Base-by-base conservation (phyloP, 2,329 filamentous ascomycete genomes). In the Trematosphaeria pertusa region DNA sequence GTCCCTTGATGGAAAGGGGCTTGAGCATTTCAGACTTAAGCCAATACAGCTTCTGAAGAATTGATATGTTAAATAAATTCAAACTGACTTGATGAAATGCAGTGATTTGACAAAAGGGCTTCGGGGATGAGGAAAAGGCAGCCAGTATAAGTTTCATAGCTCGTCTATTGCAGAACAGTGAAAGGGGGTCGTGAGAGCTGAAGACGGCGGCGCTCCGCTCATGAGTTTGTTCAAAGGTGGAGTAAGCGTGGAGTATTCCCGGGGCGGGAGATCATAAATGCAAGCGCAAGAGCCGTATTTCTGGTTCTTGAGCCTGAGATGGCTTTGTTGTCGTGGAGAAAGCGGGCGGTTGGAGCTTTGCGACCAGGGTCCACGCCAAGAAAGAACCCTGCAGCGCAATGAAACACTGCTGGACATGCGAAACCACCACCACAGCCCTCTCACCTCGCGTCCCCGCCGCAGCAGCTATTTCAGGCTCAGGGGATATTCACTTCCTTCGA, bases 341-440 rank as follows among this genome's bases (percentile, higher is more conserved):
- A 26, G 12, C 10, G 37, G 12, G 31, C 32, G 32, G 34, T 40
- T 40, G 18, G 19, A n/a, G n/a, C n/a, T n/a, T 32, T 12, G 34
- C 39, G 38, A 48, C 41, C 32, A 36, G 43, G 47, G 38, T 46
- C 34, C 47, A 31, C 35, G 48, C 48, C 48, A 50, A 46, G 45
- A 32, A 19, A 9, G 22, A 33, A 18, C 22, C 36, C 32, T 41
- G 39, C 39, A 36, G 32, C 19, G 20, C 32, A 28, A 49, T 54
- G 50, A 50, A 54, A 54, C 50, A 32, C 38, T 41, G 39, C 50
- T 47, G 42, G 21, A 30, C 34, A 30, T 46, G 38, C 47, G 46
- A 54, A 54, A 50, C 50, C n/a, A 38, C 35, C 21, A 30, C 45
- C 45, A 35, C 39, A 39, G 37, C 44, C 44, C 31, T 32, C 37